Conservation (phyloP, 805 yeast genomes). For the Starmerella vaccinii region DNA sequence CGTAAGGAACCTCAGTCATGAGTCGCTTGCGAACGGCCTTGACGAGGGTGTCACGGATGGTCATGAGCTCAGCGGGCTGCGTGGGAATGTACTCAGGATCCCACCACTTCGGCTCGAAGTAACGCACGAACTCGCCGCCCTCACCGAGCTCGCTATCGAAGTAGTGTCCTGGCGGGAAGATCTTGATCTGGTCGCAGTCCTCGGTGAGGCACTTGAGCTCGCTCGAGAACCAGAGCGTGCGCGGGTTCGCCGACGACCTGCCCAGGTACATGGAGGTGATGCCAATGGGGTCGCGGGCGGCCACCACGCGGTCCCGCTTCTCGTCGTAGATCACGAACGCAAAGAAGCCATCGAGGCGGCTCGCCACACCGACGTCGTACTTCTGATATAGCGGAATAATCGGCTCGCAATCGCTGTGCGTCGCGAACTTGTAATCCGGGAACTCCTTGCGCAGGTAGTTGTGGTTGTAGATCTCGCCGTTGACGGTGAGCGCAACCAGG, state of each 20-base stretch:
- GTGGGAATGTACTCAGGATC: constrained; percentile 68
- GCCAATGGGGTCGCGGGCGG: constrained; percentile 98
- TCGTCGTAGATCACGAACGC: constrained; percentile 89
- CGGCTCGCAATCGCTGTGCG: constrained; percentile 93
- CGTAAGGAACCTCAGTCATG: constrained; percentile 99
- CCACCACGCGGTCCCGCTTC: constrained; percentile 73
- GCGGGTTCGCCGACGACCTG: constrained; percentile 53
- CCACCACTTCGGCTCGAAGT: constrained; percentile 93
- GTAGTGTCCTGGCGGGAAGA: constrained; percentile 98
- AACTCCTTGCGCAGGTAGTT: constrained; percentile 72
- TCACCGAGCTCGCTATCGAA: constrained; percentile 60
- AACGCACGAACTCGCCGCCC: constrained; percentile 76
- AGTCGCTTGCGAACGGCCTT: constrained; percentile 95
- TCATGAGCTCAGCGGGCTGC: constrained; percentile 59
- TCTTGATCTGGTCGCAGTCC: constrained; percentile 83
- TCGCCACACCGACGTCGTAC: constrained; percentile 83
- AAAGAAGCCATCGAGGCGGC: constrained; percentile 93
- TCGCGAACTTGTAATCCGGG: constrained; percentile 63
- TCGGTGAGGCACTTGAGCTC: constrained; percentile 90
- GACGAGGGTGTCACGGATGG: constrained; percentile 73
- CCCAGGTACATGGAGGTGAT: constrained; percentile 96
- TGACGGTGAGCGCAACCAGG: constrained; percentile 66
- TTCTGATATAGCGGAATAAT: constrained; percentile 86
- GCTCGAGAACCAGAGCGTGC: constrained; percentile 79
- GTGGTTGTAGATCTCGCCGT: constrained; percentile 98